Evolutionary conservation across 2,329 filamentous ascomycete genomes (phyloP).

Genomic region (Boeremia lycopersici): DNA sequence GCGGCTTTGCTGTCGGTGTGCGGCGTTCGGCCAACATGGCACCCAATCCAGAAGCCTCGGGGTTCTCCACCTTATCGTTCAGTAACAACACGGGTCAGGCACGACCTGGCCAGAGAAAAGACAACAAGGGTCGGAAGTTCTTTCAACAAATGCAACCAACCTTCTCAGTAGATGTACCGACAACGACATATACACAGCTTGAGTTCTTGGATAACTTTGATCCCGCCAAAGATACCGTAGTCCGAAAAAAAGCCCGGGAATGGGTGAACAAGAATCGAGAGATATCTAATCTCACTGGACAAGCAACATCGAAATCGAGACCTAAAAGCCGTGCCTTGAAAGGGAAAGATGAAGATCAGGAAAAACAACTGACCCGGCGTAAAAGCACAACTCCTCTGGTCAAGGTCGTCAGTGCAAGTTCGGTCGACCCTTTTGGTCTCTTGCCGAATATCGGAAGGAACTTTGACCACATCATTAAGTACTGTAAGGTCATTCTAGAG

Average conservation of each 20-base stretch:
- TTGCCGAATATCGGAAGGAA: conserved; percentile 28
- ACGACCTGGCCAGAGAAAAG: conserved; percentile 1
- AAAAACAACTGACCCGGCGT: not conserved
- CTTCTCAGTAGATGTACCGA: conserved; percentile 25
- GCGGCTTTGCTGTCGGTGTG: not conserved
- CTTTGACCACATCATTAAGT: conserved; percentile 33
- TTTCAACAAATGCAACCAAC: conserved; percentile 32
- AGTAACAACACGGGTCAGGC: not conserved
- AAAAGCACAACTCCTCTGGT: not conserved
- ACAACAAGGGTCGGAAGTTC: conserved; percentile 23
- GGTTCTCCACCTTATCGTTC: conserved; percentile 4
- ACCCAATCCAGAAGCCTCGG: conserved; percentile 1
- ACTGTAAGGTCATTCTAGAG: conserved; percentile 18
- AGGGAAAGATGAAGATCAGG: conserved; percentile 3
- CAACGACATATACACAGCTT: conserved; percentile 15
- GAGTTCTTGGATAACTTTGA: conserved; percentile 33
- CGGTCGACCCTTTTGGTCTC: conserved; percentile 26
- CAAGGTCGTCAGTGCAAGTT: conserved; percentile 6
- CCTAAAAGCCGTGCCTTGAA: not conserved
- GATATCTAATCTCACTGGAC: conserved; percentile 6
- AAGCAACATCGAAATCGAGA: not conserved
- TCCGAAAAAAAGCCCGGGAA: conserved; percentile 35
- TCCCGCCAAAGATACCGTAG: conserved; percentile 27
- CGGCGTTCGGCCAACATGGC: conserved; percentile 7
- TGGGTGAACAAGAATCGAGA: conserved; percentile 32